Percentiles rank a stretch among this genome's conserved stretches.
Evolutionary conservation across 202 grass and related monocot species (phyloP).

Genomic region (Schoenoplectus tabernaemontani): DNA sequence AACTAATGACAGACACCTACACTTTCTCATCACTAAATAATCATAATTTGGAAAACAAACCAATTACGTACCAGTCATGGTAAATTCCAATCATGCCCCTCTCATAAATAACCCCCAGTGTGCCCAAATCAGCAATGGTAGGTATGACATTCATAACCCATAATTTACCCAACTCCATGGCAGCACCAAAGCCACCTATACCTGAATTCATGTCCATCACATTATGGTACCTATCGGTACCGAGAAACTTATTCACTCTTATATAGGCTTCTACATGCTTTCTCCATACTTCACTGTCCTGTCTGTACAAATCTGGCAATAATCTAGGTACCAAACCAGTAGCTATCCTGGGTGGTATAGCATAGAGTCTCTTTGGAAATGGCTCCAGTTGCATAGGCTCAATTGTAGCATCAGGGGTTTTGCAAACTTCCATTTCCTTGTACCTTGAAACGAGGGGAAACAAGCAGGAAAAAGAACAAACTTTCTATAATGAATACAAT

Average conservation of each 20-base stretch:
- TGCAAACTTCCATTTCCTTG: constrained; percentile 80
- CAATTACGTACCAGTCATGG: constrained; percentile 75
- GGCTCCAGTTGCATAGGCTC: constrained; percentile 48
- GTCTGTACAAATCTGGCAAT: constrained; percentile 39
- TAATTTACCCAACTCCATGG: constrained; percentile 50
- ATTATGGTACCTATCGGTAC: constrained; percentile 68
- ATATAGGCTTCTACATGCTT: constrained; percentile 62
- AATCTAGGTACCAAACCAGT: constrained; percentile 35
- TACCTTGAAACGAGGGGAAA: constrained; percentile 47
- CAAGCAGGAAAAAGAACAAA: background rate
- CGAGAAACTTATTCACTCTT: constrained; percentile 53
- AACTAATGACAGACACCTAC: background rate
- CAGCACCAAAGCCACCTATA: constrained; percentile 75
- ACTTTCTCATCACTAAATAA: background rate
- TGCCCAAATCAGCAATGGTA: constrained; percentile 37
- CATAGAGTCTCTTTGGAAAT: constrained; percentile 63
- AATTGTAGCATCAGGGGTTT: constrained; percentile 47
- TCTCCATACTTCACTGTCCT: constrained; percentile 72
- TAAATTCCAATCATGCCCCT: constrained; percentile 88
- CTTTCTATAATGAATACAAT: background rate
- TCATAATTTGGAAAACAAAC: background rate
- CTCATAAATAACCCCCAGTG: constrained; percentile 82
- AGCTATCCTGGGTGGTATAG: constrained; percentile 62
- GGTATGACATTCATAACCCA: constrained; percentile 97
- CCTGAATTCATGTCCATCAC: constrained; percentile 96